phyloP scores from a whole-genome alignment of 768 basidiomycete genomes.

The Trametes cingulata region DNA sequence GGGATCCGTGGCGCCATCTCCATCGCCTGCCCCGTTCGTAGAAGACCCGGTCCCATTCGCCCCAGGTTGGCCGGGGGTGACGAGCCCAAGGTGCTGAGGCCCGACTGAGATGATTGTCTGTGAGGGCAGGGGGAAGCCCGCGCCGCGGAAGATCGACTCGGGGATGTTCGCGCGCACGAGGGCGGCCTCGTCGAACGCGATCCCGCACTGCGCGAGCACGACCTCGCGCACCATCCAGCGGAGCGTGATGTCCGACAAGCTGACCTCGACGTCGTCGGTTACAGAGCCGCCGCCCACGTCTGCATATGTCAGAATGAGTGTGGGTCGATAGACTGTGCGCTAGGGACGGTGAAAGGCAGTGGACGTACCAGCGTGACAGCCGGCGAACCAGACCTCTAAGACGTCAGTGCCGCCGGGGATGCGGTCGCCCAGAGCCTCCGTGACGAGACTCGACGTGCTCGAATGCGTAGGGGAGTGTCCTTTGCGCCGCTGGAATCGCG shows the following conservation, averaged over 20 bases:
- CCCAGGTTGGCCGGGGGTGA: neutral
- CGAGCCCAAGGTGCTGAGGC: neutral
- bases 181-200: conserved; percentile 54
- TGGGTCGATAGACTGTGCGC: neutral
- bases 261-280: conserved; percentile 39
- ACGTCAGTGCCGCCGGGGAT: conserved; percentile 46
- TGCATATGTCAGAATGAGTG: conserved; percentile 23
- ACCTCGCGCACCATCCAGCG: conserved; percentile 81
- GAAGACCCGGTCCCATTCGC: neutral
- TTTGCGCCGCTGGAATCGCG: neutral
- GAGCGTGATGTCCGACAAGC: conserved; percentile 61
- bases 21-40: too few relatives aligned
- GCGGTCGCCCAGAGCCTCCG: neutral
- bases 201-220: conserved; percentile 54
- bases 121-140: conserved; percentile 17
- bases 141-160: conserved; percentile 20
- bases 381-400: conserved; percentile 80
- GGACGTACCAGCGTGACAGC: conserved; percentile 61
- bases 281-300: conserved; percentile 73
- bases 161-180: conserved; percentile 47
- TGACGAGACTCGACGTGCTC: neutral
- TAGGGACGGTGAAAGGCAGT: too few relatives aligned
- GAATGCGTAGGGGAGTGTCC: neutral
- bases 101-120: neutral
- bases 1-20: too few relatives aligned